phyloP scores from a whole-genome alignment of 1,284 basidiomycete genomes.

The Agaricales sp. region DNA sequence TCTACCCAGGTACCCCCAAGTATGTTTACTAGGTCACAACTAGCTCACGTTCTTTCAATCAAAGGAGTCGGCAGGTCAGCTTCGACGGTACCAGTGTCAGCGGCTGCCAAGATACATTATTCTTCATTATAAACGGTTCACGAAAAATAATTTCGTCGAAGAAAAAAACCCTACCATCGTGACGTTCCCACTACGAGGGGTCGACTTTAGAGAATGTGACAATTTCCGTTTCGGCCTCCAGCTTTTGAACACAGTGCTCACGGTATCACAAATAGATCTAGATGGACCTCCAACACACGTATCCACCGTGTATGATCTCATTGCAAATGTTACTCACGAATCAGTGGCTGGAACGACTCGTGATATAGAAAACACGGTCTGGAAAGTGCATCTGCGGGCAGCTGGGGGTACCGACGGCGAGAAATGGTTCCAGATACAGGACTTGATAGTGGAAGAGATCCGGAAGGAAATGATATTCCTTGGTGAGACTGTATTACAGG shows the following conservation, averaged over 20 bases:
- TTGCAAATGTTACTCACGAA: constrained; percentile 93
- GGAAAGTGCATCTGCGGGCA: constrained; percentile 88
- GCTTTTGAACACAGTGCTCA: neutral
- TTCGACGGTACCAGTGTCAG: constrained; percentile 85
- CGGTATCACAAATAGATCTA: constrained; percentile 44
- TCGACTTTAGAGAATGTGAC: constrained; percentile 85
- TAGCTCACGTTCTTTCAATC: neutral
- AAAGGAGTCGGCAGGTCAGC: constrained; percentile 77
- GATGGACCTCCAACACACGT: constrained; percentile 52
- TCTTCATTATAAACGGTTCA: constrained; percentile 94
- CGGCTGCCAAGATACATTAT: constrained; percentile 88
- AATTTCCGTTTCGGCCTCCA: constrained; percentile 9
- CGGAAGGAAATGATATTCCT: constrained; percentile 97
- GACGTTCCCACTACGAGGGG: constrained; percentile 88
- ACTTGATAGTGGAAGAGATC: constrained; percentile 92
- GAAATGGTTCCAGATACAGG: constrained; percentile 96
- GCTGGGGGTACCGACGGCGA: constrained; percentile 76
- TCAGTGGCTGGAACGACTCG: constrained; percentile 89
- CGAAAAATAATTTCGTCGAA: constrained; percentile 96
- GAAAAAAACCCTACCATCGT: constrained; percentile 99
- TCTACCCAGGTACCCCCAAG: constrained; percentile 79
- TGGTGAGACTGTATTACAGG: constrained; percentile 93
- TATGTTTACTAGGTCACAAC: constrained; percentile 10
- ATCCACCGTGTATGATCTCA: constrained; percentile 81
- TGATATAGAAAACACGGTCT: constrained; percentile 79